A percentile compares a stretch with the other conserved stretches of the same genome.
These are phyloP conservation scores for Eucalyptus sideroxylon DNA, from an alignment of 345 rosid genomes.

Conservation along the genomic window DNA sequence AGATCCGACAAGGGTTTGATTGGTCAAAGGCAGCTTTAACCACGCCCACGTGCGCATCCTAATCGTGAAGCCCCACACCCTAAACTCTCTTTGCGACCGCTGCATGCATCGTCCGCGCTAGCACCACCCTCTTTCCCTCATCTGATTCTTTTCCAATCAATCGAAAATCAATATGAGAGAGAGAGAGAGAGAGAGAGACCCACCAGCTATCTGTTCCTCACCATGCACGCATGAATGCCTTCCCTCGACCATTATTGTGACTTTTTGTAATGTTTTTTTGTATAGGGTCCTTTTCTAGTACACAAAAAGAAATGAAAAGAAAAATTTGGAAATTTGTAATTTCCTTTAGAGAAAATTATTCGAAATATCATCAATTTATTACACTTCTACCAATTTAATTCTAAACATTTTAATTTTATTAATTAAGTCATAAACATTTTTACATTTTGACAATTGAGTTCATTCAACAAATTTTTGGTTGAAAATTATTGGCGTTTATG, in stretches of 20 bases:
- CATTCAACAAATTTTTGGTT: accelerated
- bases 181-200: neutral
- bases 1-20: neutral
- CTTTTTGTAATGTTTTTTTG: neutral
- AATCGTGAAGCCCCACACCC: neutral
- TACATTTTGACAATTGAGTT: too few species aligned
- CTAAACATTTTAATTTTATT: too few species aligned
- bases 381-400: too few species aligned
- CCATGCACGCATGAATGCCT: neutral
- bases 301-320: neutral
- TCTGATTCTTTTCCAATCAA: neutral
- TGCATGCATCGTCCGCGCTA: neutral
- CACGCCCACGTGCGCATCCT: conserved; percentile 12
- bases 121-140: neutral
- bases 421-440: too few species aligned
- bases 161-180: neutral
- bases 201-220: neutral
- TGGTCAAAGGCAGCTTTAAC: conserved; percentile 14
- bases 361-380: too few species aligned
- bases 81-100: neutral
- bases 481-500: accelerated
- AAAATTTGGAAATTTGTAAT: neutral
- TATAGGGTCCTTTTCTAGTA: neutral
- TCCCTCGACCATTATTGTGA: neutral
- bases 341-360: neutral